Conservation (phyloP, 306 rosid genomes). For the Sicyos baderoa region DNA sequence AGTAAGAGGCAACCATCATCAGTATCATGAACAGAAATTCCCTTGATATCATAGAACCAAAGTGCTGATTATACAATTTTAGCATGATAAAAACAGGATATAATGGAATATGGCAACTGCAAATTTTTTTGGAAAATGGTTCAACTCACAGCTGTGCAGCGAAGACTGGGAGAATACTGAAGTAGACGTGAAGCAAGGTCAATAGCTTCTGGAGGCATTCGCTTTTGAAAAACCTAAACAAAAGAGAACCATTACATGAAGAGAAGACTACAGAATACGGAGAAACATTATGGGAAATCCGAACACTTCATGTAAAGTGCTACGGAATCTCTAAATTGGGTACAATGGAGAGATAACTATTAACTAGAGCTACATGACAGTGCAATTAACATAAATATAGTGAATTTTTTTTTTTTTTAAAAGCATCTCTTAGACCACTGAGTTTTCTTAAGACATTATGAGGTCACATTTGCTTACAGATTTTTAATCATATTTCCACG, state of each 20-base stretch:
- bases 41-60: background rate
- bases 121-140: background rate
- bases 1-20: conserved; percentile 11
- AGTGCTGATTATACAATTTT: background rate
- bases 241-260: background rate
- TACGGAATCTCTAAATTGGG: background rate
- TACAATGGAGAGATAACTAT: background rate
- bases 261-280: background rate
- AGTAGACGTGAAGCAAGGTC: conserved; percentile 97
- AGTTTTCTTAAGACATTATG: background rate
- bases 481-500: conserved; percentile 5
- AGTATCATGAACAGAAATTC: background rate
- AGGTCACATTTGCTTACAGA: background rate
- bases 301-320: background rate
- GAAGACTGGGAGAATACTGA: conserved; percentile 93
- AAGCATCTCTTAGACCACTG: background rate
- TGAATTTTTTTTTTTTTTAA: background rate
- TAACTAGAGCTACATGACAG: background rate
- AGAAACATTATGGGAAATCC: background rate
- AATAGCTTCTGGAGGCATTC: conserved; percentile 98
- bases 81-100: background rate
- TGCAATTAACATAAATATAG: background rate
- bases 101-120: background rate
- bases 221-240: conserved; percentile 78
- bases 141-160: conserved; percentile 83